phyloP scores from a whole-genome alignment of 2,329 filamentous ascomycete species.

The Teratosphaeria pseudoeucalypti region DNA sequence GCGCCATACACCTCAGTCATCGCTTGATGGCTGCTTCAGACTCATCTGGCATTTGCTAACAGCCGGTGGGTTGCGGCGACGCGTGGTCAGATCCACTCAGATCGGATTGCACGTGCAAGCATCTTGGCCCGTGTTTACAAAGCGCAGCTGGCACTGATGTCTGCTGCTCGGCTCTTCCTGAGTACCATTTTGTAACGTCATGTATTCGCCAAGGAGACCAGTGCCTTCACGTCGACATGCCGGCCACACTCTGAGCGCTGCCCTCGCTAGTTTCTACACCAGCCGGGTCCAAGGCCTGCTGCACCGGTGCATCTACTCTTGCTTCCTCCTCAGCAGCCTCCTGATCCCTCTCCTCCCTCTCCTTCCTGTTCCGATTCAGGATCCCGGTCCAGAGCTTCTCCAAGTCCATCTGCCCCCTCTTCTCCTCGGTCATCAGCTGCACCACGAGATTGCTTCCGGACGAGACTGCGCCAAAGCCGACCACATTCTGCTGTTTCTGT shows the following conservation, averaged over 20 bases:
- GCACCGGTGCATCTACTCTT: background rate
- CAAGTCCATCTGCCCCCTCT: conserved; percentile 55
- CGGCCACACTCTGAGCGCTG: background rate
- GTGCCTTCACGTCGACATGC: background rate
- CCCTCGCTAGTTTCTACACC: background rate
- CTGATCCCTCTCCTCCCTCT: conserved; percentile 10
- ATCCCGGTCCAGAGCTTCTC: conserved; percentile 49
- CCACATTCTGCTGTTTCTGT: conserved; percentile 44
- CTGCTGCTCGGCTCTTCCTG: background rate
- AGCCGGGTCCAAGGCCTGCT: background rate
- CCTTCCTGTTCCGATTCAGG: conserved; percentile 14
- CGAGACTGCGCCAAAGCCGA: conserved; percentile 61
- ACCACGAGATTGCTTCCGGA: conserved; percentile 55
- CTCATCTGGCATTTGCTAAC: background rate
- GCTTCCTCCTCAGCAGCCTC: conserved; percentile 1
- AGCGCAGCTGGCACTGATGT: background rate
- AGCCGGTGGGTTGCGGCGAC: background rate
- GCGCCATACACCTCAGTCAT: background rate
- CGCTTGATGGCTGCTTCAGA: background rate
- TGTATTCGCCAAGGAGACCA: background rate
- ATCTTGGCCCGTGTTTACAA: background rate
- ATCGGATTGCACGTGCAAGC: background rate
- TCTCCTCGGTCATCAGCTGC: conserved; percentile 62
- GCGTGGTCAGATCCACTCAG: background rate
- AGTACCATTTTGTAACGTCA: background rate